Evolutionary conservation across 768 basidiomycete genomes (phyloP), one percentile per base, ranked within the genome.

Genomic region (Stropharia rugosoannulata): DNA sequence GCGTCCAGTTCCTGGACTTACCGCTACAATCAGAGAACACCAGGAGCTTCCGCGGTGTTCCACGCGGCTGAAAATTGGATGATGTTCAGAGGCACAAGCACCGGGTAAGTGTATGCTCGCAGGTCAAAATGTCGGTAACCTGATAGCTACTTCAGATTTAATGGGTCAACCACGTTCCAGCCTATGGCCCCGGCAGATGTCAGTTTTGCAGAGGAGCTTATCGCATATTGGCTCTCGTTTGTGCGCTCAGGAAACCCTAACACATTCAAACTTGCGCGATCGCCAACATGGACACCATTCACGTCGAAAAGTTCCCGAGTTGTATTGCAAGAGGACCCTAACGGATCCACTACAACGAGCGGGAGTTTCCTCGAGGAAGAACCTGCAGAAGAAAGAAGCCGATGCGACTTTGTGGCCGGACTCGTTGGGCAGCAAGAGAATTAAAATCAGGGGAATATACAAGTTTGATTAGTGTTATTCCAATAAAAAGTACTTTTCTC

Each of bases 41-140:
- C 63, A 4, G 69, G 69, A 13, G 69, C 69, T 15, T 49, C 64
- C 0, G 69, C 49, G 8, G 79, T 81, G 1, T 66, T 50, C 1
- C 84, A 85, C 58, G 77, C 84, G 6, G 75, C 85, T 0, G 85
- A 84, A 64, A 85, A 86, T 61, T 85, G 81, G 80, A 85, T 84
- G 82, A 81, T 86, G 84, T 85, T 84, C 70, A 65, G 68, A 18
- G 85, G 86, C 1, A 78, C 74, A 1, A 80, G 80, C 55, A 84
- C 84, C 29, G 85, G 85, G 86, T 84, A 62, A 16, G 73, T 61
- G 18, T 13, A 32, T 32, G 29, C 29, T 2, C 29, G 9, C 29
- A 6, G 29, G 5, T 32, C 43, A 44, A 32, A 32, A 49, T 37
- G 8, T 16, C 40, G 10, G 9, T 18, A 25, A 8, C 35, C 9